Percentiles rank a stretch among this genome's conserved stretches.
Evolutionary conservation across 2,329 filamentous ascomycete genomes (phyloP).

Genomic region (Helotiales sp.): DNA sequence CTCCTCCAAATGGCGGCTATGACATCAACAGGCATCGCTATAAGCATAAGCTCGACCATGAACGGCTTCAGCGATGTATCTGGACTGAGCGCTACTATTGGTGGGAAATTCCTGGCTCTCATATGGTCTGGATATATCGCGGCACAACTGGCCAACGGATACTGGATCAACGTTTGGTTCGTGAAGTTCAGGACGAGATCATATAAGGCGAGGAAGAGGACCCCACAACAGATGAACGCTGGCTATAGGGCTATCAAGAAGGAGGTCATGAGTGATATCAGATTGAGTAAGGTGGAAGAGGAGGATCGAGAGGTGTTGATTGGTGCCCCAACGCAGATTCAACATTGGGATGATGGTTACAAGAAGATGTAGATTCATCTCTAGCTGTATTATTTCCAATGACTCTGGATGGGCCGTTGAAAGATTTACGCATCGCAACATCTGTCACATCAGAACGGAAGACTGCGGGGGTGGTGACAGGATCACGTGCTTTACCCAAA

Average conservation of each 20-base stretch:
- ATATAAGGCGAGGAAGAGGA: constrained; percentile 10
- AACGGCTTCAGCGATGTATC: constrained; percentile 7
- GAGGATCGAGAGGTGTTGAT: constrained; percentile 7
- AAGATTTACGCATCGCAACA: too few relatives aligned
- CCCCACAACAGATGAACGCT: constrained; percentile 3
- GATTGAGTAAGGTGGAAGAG: background rate
- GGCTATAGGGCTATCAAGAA: constrained; percentile 4
- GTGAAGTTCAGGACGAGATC: constrained; percentile 7
- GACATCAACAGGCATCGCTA: constrained; percentile 3
- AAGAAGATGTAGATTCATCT: too few relatives aligned
- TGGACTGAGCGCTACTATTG: constrained; percentile 2
- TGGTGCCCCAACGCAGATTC: background rate
- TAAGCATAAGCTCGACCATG: background rate
- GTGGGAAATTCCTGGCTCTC: constrained; percentile 11
- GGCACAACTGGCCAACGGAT: constrained; percentile 10
- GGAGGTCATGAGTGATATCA: constrained; percentile 11
- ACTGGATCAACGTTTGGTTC: constrained; percentile 10
- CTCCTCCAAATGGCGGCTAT: constrained; percentile 5
- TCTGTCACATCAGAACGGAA: too few relatives aligned
- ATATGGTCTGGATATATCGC: constrained; percentile 12
- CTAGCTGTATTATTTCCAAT: too few relatives aligned
- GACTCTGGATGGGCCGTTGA: too few relatives aligned
- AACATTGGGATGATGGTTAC: constrained; percentile 2
- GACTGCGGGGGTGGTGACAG: too few relatives aligned
- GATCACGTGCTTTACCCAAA: too few relatives aligned